A percentile compares a stretch with the other conserved stretches of the same genome.
Conservation (phyloP, 768 basidiomycete genomes). For the Trametes coccinea region DNA sequence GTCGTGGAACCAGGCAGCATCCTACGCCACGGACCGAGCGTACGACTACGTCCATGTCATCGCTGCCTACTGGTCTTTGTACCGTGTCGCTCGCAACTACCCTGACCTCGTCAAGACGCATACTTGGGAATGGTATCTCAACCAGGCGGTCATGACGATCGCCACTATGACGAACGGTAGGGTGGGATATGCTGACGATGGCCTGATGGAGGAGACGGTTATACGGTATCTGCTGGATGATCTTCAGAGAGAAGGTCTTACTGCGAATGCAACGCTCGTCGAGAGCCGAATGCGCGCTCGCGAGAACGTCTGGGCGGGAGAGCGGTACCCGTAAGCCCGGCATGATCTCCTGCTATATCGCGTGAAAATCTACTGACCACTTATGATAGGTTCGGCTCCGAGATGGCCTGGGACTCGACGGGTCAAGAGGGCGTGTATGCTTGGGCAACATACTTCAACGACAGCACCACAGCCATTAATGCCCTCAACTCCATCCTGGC, state of each 20-base stretch:
- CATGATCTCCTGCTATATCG: no score
- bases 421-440: constrained; percentile 59
- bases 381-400: constrained; percentile 49
- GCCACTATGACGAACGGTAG: constrained; percentile 45
- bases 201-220: constrained; percentile 61
- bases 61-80: constrained; percentile 54
- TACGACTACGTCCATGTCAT: constrained; percentile 46
- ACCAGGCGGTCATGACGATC: constrained; percentile 53
- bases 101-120: constrained; percentile 47
- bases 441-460: constrained; percentile 57
- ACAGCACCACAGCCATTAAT: constrained; percentile 49
- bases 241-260: constrained; percentile 51
- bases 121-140: constrained; percentile 59
- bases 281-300: constrained; percentile 49
- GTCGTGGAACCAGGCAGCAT: constrained; percentile 53
- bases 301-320: constrained; percentile 45
- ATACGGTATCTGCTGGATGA: constrained; percentile 48
- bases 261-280: constrained; percentile 47
- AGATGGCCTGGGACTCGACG: constrained; percentile 58
- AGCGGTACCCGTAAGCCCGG: constrained; percentile 49
- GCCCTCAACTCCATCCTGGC: constrained; percentile 57
- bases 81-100: constrained; percentile 59
- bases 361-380: neutral
- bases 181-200: constrained; percentile 48
- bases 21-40: constrained; percentile 49